A percentile compares a stretch with the other conserved stretches of the same genome.
Conservation (phyloP, 2,329 filamentous ascomycete species). For the Aspergillus sp. region DNA sequence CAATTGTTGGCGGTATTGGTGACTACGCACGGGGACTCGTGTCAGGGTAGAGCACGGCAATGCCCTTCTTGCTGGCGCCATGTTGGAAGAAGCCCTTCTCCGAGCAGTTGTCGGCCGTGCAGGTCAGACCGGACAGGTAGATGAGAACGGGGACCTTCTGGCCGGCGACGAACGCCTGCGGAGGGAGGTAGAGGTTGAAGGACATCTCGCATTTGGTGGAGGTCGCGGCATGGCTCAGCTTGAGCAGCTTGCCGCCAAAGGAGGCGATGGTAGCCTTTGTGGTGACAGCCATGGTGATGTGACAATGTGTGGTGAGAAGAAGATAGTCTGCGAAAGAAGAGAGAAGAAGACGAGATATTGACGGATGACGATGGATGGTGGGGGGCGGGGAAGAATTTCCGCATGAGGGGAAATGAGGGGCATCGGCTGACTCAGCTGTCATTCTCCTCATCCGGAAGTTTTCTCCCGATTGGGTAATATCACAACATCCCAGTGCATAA, state of each 20-base stretch:
- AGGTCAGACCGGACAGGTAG: conserved; percentile 92
- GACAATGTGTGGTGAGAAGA: conserved; percentile 4
- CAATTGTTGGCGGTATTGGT: no score
- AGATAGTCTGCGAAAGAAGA: neutral
- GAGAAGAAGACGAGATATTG: conserved; percentile 1
- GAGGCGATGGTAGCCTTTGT: conserved; percentile 85
- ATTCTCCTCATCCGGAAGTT: conserved; percentile 9
- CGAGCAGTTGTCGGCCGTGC: conserved; percentile 78
- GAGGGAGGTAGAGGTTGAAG: conserved; percentile 88
- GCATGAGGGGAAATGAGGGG: conserved; percentile 1
- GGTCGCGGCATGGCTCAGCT: conserved; percentile 81
- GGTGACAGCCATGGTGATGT: conserved; percentile 70
- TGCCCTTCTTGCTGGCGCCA: conserved; percentile 72
- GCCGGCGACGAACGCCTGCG: conserved; percentile 56
- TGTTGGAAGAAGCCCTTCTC: conserved; percentile 89
- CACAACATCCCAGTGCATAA: no score
- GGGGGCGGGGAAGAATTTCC: neutral
- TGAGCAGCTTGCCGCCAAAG: conserved; percentile 92
- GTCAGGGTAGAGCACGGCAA: conserved; percentile 94
- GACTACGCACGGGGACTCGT: conserved; percentile 73
- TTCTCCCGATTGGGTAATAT: neutral
- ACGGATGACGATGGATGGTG: conserved; percentile 13
- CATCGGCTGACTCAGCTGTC: neutral
- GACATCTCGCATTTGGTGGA: conserved; percentile 85
- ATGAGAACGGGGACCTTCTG: conserved; percentile 79